Conservation (phyloP, 2,329 filamentous ascomycete genomes). For the Trichoderma sp. region DNA sequence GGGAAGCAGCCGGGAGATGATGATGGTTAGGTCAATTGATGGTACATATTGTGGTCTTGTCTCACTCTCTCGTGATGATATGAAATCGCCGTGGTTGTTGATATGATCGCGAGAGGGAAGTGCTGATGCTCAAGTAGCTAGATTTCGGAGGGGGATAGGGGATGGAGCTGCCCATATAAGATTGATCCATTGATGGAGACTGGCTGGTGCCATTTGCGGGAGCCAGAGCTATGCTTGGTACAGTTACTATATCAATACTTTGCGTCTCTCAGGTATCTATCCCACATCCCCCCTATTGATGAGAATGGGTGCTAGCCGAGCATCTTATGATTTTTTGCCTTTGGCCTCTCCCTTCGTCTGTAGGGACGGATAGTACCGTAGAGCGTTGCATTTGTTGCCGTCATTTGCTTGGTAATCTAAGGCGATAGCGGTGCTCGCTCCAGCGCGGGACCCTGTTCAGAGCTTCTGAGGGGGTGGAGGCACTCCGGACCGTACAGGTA, state of each 20-base stretch:
- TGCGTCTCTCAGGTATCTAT: background rate
- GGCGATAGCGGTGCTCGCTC: constrained; percentile 2
- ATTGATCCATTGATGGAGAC: background rate
- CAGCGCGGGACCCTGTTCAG: background rate
- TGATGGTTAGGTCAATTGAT: background rate
- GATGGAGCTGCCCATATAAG: background rate
- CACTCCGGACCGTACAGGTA: background rate
- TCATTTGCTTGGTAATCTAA: constrained; percentile 8
- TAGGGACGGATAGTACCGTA: background rate
- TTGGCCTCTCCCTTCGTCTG: background rate
- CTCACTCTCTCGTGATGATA: background rate
- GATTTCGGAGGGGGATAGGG: background rate
- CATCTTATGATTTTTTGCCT: background rate
- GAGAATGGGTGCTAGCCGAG: background rate
- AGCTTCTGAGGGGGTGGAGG: background rate
- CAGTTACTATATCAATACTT: background rate
- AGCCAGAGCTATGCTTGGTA: background rate
- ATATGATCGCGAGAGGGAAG: background rate
- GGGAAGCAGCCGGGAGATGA: constrained; percentile 1
- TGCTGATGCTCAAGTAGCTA: background rate
- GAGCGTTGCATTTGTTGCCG: background rate
- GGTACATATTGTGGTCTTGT: background rate
- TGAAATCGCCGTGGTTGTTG: background rate
- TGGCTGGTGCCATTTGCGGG: background rate
- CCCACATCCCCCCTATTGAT: background rate